Conservation (phyloP, 768 basidiomycete genomes). For the Hydnum rufescens region DNA sequence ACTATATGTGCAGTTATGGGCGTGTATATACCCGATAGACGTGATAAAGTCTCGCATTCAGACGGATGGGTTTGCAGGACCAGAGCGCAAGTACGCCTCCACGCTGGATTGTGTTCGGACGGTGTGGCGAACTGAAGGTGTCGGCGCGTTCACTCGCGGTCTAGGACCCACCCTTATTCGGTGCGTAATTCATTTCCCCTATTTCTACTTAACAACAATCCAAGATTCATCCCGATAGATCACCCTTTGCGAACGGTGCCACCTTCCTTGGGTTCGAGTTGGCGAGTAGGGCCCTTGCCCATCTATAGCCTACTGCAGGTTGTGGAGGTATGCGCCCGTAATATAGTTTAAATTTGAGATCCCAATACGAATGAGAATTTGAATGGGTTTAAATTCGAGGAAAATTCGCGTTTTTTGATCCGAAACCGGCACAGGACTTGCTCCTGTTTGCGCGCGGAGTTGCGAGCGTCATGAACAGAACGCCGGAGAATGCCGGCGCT, state of each 20-base stretch:
- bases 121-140: constrained; percentile 68
- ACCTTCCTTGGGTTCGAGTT: constrained; percentile 95
- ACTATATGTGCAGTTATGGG: constrained; percentile 42
- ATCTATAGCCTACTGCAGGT: too few relatives aligned
- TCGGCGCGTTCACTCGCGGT: constrained; percentile 77
- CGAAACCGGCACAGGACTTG: too few relatives aligned
- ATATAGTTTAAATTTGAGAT: too few relatives aligned
- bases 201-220: not conserved
- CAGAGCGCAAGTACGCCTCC: constrained; percentile 64
- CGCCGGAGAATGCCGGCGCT: too few relatives aligned
- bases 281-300: constrained; percentile 49
- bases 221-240: constrained; percentile 30
- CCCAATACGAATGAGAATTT: too few relatives aligned
- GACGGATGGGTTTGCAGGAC: constrained; percentile 67
- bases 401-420: too few relatives aligned
- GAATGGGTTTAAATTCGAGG: too few relatives aligned
- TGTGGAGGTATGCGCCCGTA: too few relatives aligned
- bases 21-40: constrained; percentile 82
- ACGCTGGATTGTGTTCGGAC: constrained; percentile 66
- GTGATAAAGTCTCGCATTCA: constrained; percentile 95
- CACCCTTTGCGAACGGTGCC: constrained; percentile 90
- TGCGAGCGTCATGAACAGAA: too few relatives aligned
- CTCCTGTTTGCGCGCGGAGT: too few relatives aligned
- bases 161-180: constrained; percentile 80
- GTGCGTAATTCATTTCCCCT: constrained; percentile 24